phyloP scores from a whole-genome alignment of 2,329 filamentous ascomycete species.

The Paracorniculantispora psalliotae region DNA sequence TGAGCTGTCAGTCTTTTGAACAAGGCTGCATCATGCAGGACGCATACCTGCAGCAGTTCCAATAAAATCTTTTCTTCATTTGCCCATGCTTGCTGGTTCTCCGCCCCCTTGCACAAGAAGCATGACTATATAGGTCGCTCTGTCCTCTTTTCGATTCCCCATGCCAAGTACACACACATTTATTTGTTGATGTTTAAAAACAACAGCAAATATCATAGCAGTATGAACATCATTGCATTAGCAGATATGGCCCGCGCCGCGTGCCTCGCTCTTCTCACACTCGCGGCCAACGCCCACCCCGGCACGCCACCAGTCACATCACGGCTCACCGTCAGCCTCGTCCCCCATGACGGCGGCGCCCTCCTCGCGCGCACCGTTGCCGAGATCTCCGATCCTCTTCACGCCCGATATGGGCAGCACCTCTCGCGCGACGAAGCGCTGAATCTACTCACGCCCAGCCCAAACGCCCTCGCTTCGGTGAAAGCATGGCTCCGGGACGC shows the following conservation, averaged over 20 bases:
- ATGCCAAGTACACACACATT: too few relatives aligned
- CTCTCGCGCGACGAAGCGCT: constrained; percentile 45
- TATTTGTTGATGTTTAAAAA: too few relatives aligned
- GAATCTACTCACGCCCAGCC: constrained; percentile 41
- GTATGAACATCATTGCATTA: background rate
- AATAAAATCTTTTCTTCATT: too few relatives aligned
- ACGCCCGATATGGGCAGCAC: constrained; percentile 44
- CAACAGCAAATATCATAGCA: too few relatives aligned
- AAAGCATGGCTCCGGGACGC: constrained; percentile 40
- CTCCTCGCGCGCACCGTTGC: constrained; percentile 39
- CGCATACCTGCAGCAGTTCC: background rate
- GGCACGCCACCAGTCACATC: too few relatives aligned
- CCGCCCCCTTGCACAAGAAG: too few relatives aligned
- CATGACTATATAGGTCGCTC: too few relatives aligned
- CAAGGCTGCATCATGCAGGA: background rate
- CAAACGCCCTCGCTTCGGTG: constrained; percentile 34
- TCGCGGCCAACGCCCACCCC: background rate
- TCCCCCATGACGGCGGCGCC: constrained; percentile 20
- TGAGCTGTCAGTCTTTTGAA: background rate
- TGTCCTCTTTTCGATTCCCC: too few relatives aligned
- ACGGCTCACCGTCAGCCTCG: constrained; percentile 27
- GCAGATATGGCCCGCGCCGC: background rate
- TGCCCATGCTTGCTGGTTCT: too few relatives aligned
- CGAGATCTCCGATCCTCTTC: constrained; percentile 44
- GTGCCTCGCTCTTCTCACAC: background rate